phyloP scores from a whole-genome alignment of 768 basidiomycete genomes.

The Lentinula sp. region DNA sequence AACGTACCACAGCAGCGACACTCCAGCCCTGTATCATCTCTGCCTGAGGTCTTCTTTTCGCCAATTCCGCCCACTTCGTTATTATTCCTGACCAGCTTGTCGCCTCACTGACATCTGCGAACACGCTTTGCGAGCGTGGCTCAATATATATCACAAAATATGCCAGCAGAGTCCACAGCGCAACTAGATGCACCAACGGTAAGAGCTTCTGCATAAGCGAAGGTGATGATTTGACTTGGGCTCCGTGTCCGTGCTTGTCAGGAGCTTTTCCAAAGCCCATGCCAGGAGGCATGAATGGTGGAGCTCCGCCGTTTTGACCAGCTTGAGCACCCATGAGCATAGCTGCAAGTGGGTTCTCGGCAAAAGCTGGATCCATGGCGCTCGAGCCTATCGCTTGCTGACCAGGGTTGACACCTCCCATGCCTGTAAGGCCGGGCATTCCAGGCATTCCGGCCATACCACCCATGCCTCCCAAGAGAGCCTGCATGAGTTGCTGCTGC shows the following conservation, averaged over 20 bases:
- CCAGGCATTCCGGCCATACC: slow-evolving; percentile 5
- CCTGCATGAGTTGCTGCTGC: slow-evolving; percentile 62
- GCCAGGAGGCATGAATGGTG: slow-evolving; percentile 19
- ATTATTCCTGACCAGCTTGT: slow-evolving; percentile 28
- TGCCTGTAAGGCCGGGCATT: slow-evolving; percentile 1
- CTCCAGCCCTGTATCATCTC: slow-evolving; percentile 25
- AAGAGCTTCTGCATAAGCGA: slow-evolving; percentile 53
- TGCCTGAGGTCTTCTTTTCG: slow-evolving; percentile 27
- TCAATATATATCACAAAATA: slow-evolving; percentile 67
- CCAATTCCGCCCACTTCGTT: slow-evolving; percentile 61
- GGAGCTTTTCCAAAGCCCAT: slow-evolving; percentile 21
- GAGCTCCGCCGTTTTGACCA: slow-evolving; percentile 2
- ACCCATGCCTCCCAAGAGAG: slow-evolving; percentile 39
- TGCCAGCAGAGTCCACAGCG: slow-evolving; percentile 58
- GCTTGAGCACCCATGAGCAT: slow-evolving; percentile 23
- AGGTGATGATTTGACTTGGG: slow-evolving; percentile 18
- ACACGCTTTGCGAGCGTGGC: slow-evolving; percentile 41
- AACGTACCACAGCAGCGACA: slow-evolving; percentile 55
- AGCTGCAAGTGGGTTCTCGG: slow-evolving; percentile 43
- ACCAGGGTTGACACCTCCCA: slow-evolving; percentile 1
- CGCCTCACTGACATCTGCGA: slow-evolving; percentile 20
- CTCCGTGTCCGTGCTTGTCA: slow-evolving; percentile 8
- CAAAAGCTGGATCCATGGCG: slow-evolving; percentile 8
- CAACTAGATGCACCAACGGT: slow-evolving; percentile 59
- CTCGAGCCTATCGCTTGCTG: slow-evolving; percentile 5